Conservation (phyloP, 2,329 filamentous ascomycete species). For the Penicillium italicum region DNA sequence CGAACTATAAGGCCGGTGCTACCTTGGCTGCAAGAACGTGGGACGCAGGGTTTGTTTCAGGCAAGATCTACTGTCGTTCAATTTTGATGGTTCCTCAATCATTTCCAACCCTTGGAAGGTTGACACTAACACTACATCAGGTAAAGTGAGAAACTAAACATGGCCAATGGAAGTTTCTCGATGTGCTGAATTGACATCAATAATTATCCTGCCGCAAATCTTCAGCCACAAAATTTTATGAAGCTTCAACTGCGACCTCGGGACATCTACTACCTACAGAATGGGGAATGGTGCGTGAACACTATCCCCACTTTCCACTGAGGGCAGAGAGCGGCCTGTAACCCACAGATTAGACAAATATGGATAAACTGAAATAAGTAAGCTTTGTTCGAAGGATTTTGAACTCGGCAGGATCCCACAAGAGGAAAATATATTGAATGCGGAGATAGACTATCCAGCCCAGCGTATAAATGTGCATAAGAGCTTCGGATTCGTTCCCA, state of each 20-base stretch:
- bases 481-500: neutral
- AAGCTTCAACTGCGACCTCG: no score
- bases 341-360: neutral
- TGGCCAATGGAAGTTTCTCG: conserved; percentile 18
- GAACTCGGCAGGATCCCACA: neutral
- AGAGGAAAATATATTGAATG: neutral
- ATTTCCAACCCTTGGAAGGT: neutral
- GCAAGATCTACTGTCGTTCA: conserved; percentile 19
- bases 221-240: neutral
- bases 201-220: neutral
- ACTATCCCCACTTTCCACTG: conserved; percentile 3
- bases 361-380: neutral
- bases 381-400: conserved; percentile 2
- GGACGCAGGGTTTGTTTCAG: conserved; percentile 1
- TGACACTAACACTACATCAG: neutral
- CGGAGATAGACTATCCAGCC: conserved; percentile 1
- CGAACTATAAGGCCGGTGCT: neutral
- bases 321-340: neutral
- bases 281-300: neutral
- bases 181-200: neutral
- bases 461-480: neutral
- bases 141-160: neutral
- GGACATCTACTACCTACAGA: no score
- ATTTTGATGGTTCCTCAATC: neutral
- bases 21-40: conserved; percentile 12